Evolutionary conservation across 2,329 filamentous ascomycete genomes (phyloP), one percentile per base, ranked within the genome.

Genomic region (Clonostachys rhizophaga): DNA sequence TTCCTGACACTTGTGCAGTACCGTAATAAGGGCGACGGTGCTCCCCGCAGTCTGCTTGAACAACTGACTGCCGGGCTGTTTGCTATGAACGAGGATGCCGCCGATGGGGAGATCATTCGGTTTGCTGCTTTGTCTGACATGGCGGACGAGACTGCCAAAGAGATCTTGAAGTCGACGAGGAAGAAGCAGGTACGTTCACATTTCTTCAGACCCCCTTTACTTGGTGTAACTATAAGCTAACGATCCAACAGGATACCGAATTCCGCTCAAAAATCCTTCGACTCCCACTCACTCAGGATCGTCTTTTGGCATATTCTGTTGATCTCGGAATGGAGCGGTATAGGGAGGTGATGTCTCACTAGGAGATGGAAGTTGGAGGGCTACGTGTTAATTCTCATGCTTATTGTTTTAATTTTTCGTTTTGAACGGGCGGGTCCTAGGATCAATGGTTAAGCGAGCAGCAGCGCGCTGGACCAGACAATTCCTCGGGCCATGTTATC

Each of bases 81-180:
- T 30, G 74, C 74, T 30, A 76, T 83, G 65, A 73, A 74, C 49
- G 75, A 74, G 45, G 55, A 59, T 33, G 61, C 64, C 10, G 56
- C 63, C 4, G 68, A 73, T 36, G 59, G 64, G 6, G 63, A 83
- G 52, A 78, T 87, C 59, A 72, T 81, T 46, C 54, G 65, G 39
- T 69, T 65, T 47, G 89, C 91, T 40, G 89, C 90, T 0, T 76
- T 92, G 46, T 84, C 86, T 53, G 90, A 95, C 59, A 95, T 96
- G 78, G 86, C 86, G 42, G 81, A 82, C 46, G 76, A 84, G 42
- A 81, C 92, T 50, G 87, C 87, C 10, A 78, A 79, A 51, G 78
- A 83, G 61, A 79, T 87, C 49, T 70, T 83, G 46, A 75, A 74
- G 48, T 55, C 70, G 51, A 67, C 69, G 43, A 78, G 78, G 58